Evolutionary conservation across 2,329 filamentous ascomycete genomes (phyloP).

Genomic region (Calonectria crousiana): DNA sequence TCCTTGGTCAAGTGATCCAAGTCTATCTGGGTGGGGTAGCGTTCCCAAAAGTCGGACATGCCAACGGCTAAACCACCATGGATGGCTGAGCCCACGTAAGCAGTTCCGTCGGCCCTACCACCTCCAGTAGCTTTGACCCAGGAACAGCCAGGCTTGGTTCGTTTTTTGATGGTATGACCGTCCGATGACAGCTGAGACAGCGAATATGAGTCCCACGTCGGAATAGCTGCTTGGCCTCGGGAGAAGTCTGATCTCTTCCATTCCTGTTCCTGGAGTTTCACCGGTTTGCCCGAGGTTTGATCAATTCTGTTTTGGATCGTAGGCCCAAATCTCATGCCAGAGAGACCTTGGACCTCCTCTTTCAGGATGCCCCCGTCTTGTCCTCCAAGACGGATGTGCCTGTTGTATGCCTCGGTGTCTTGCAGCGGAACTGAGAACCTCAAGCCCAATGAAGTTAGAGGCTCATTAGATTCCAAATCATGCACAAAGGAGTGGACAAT

Average conservation of each 20-base stretch:
- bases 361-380: constrained; percentile 65
- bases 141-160: constrained; percentile 66
- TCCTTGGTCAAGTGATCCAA: constrained; percentile 63
- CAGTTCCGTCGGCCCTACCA: constrained; percentile 65
- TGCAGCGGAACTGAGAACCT: constrained; percentile 66
- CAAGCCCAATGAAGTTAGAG: constrained; percentile 67
- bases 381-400: constrained; percentile 69
- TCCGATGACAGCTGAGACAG: constrained; percentile 69
- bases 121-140: constrained; percentile 71
- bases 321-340: constrained; percentile 67
- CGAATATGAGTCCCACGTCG: constrained; percentile 67
- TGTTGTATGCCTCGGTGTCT: constrained; percentile 65
- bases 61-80: constrained; percentile 70
- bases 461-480: constrained; percentile 59
- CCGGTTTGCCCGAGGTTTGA: constrained; percentile 61
- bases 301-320: constrained; percentile 61
- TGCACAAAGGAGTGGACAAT: constrained; percentile 68
- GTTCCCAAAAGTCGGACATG: constrained; percentile 72
- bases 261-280: constrained; percentile 28
- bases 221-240: constrained; percentile 63
- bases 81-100: constrained; percentile 68
- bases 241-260: constrained; percentile 45
- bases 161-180: constrained; percentile 70
- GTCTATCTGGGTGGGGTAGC: constrained; percentile 69
- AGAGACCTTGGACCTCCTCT: constrained; percentile 71